Evolutionary conservation across 345 rosid species (phyloP).

Genomic region (Kernera saxatilis): DNA sequence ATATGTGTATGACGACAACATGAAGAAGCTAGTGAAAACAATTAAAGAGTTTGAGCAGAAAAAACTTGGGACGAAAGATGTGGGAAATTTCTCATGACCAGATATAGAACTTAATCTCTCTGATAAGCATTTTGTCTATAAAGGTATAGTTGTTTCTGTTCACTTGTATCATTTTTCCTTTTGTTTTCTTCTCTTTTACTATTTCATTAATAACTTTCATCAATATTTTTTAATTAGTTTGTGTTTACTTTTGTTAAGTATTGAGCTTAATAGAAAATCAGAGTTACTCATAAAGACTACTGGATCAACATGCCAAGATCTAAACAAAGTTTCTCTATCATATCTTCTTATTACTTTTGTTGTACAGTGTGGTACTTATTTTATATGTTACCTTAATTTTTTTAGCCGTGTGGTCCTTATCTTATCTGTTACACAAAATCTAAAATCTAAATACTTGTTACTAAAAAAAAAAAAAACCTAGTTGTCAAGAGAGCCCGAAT

Average conservation of each 20-base stretch:
- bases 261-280: neutral
- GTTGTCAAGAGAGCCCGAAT: slow-evolving; percentile 36
- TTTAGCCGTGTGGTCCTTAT: neutral
- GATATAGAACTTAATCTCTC: neutral
- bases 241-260: slow-evolving; percentile 1
- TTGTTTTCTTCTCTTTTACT: neutral
- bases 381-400: neutral
- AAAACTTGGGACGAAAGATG: slow-evolving; percentile 24
- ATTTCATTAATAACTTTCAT: slow-evolving; percentile 31
- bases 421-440: neutral
- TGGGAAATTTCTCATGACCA: slow-evolving; percentile 27
- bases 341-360: neutral
- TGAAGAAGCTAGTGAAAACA: slow-evolving; percentile 55
- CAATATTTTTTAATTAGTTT: neutral
- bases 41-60: slow-evolving; percentile 59
- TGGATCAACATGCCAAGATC: neutral
- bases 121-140: slow-evolving; percentile 28
- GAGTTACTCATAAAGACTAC: too few species aligned
- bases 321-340: neutral
- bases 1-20: slow-evolving; percentile 58
- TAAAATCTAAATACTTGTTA: neutral
- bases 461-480: neutral
- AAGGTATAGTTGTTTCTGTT: slow-evolving; percentile 24
- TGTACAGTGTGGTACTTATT: neutral
- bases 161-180: slow-evolving; percentile 16